Evolutionary conservation across 257 asterid genomes (phyloP).

Genomic region (Craterostigma plantagineum): DNA sequence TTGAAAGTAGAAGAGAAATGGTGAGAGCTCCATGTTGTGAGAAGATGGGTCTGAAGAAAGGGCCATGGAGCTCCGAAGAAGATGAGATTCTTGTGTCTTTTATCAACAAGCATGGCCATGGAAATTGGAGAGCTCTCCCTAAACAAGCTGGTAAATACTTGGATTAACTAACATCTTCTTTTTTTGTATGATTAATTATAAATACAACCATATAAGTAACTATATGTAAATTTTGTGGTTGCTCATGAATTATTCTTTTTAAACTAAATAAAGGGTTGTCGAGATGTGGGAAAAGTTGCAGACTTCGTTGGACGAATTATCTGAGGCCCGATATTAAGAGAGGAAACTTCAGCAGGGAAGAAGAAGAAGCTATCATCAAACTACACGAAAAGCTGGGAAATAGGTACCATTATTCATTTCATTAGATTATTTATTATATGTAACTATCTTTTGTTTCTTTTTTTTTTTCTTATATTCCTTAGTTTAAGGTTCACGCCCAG

Average conservation of each 20-base stretch:
- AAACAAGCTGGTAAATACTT: conserved; percentile 32
- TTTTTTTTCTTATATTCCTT: no score
- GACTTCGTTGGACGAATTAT: conserved; percentile 46
- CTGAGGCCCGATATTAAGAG: conserved; percentile 45
- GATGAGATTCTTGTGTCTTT: conserved; percentile 33
- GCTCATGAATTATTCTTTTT: no score
- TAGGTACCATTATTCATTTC: conserved; percentile 17
- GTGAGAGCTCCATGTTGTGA: conserved; percentile 83
- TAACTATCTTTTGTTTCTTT: no score
- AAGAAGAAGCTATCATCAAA: conserved; percentile 38
- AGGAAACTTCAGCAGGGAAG: conserved; percentile 39
- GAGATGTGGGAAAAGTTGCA: conserved; percentile 64
- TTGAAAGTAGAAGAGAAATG: conserved; percentile 19
- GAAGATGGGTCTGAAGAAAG: conserved; percentile 46
- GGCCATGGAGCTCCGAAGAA: conserved; percentile 57
- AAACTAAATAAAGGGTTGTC: conserved; percentile 17
- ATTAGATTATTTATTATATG: no score
- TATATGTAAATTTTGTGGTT: no score
- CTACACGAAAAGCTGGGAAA: conserved; percentile 43
- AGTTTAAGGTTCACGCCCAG: no score
- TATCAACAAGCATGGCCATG: conserved; percentile 35
- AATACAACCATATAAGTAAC: no score
- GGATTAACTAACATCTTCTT: no score
- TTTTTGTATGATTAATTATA: no score
- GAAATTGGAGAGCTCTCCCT: conserved; percentile 58